Conservation (phyloP, 2,329 filamentous ascomycete species). For the Phoma herbarum region DNA sequence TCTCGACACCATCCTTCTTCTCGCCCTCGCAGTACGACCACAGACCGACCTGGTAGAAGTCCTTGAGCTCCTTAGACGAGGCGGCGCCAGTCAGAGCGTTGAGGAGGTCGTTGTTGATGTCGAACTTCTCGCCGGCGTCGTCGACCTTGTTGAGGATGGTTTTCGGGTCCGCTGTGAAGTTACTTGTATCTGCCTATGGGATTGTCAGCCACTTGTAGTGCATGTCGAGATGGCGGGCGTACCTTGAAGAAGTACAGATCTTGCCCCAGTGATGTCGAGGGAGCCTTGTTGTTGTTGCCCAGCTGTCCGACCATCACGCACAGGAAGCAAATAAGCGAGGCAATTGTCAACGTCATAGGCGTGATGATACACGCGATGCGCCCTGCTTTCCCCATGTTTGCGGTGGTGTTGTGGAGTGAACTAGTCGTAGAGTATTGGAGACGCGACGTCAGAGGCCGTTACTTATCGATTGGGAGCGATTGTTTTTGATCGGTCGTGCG, state of each 20-base stretch:
- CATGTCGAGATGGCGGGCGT: slow-evolving; percentile 62
- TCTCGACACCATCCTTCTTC: slow-evolving; percentile 60
- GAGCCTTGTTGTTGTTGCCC: slow-evolving; percentile 51
- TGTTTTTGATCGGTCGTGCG: slow-evolving; percentile 1
- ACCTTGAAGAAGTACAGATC: slow-evolving; percentile 64
- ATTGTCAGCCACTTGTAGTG: slow-evolving; percentile 24
- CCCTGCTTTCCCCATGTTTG: slow-evolving; percentile 74
- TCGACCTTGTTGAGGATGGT: slow-evolving; percentile 43
- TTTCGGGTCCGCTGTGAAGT: slow-evolving; percentile 64
- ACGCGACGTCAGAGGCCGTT: slow-evolving; percentile 18
- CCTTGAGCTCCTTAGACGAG: slow-evolving; percentile 63
- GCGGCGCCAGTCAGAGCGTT: slow-evolving; percentile 51
- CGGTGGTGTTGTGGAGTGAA: slow-evolving; percentile 13
- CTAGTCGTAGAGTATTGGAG: slow-evolving; percentile 6
- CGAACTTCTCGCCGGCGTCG: slow-evolving; percentile 35
- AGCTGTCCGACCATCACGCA: slow-evolving; percentile 67
- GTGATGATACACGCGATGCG: slow-evolving; percentile 86
- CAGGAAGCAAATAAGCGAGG: slow-evolving; percentile 73
- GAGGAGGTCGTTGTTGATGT: slow-evolving; percentile 52
- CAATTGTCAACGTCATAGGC: slow-evolving; percentile 83
- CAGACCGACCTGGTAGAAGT: slow-evolving; percentile 82
- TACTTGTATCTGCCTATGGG: slow-evolving; percentile 49
- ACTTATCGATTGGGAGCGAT: slow-evolving; percentile 19
- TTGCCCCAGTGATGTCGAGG: slow-evolving; percentile 55
- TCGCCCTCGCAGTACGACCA: slow-evolving; percentile 85